Evolutionary conservation across 1,284 basidiomycete species (phyloP).

Genomic region (Leccinum laetum): DNA sequence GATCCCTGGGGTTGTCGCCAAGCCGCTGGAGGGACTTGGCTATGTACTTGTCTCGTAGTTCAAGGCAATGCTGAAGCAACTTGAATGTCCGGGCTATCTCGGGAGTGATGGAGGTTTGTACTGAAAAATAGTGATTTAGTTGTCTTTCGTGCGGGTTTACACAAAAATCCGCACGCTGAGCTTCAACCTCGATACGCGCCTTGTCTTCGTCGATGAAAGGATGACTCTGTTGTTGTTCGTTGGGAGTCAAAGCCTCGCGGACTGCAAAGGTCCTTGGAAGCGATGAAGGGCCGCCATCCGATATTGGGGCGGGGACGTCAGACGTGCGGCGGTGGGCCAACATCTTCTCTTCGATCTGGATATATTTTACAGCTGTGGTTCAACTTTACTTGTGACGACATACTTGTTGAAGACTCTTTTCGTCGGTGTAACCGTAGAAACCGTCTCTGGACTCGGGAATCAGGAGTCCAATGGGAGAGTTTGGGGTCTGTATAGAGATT

Average conservation of each 20-base stretch:
- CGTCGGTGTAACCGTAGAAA: slow-evolving; percentile 76
- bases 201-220: slow-evolving; percentile 40
- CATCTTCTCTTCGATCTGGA: slow-evolving; percentile 72
- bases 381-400: slow-evolving; percentile 25
- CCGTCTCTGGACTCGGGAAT: slow-evolving; percentile 65
- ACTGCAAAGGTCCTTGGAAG: slow-evolving; percentile 39
- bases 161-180: slow-evolving; percentile 16
- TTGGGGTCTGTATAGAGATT: background rate
- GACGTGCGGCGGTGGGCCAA: slow-evolving; percentile 57
- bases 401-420: slow-evolving; percentile 73
- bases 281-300: slow-evolving; percentile 41
- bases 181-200: slow-evolving; percentile 31
- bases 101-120: slow-evolving; percentile 44
- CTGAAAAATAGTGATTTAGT: slow-evolving; percentile 17
- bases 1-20: slow-evolving; percentile 90
- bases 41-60: slow-evolving; percentile 94
- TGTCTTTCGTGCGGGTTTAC: background rate
- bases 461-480: slow-evolving; percentile 34
- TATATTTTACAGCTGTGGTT: slow-evolving; percentile 4
- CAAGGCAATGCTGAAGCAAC: slow-evolving; percentile 76
- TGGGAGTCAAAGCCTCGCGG: slow-evolving; percentile 32
- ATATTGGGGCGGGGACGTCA: slow-evolving; percentile 35
- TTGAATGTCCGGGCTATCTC: slow-evolving; percentile 60
- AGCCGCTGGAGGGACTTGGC: slow-evolving; percentile 79
- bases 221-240: slow-evolving; percentile 17